phyloP scores from a whole-genome alignment of 208 protist genomes.

The Leishmania guyanensis region DNA sequence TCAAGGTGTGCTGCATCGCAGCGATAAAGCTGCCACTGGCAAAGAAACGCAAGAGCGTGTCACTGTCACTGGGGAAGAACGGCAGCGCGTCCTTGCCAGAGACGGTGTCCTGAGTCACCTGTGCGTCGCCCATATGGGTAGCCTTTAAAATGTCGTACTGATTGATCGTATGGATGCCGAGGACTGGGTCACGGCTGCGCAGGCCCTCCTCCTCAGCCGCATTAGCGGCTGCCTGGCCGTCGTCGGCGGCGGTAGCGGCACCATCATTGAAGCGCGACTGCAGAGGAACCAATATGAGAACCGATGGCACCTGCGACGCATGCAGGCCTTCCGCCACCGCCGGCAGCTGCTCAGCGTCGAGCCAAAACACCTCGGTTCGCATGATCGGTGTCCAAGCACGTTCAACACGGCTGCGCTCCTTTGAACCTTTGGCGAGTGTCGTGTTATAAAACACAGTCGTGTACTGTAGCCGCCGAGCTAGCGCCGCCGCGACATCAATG shows the following conservation, averaged over 20 bases:
- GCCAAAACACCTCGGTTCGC: slow-evolving; percentile 40
- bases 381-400: slow-evolving; percentile 20
- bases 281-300: slow-evolving; percentile 31
- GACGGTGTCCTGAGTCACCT: slow-evolving; percentile 20
- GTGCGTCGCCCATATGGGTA: slow-evolving; percentile 18
- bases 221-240: slow-evolving; percentile 3
- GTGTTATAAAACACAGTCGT: slow-evolving; percentile 29
- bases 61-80: slow-evolving; percentile 35
- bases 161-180: slow-evolving; percentile 40
- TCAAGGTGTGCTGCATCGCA: slow-evolving; percentile 17
- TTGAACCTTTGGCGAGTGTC: not conserved
- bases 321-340: slow-evolving; percentile 27
- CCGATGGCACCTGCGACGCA: slow-evolving; percentile 37
- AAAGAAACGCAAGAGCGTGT: slow-evolving; percentile 48
- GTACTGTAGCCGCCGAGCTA: slow-evolving; percentile 28
- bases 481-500: slow-evolving; percentile 28
- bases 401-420: slow-evolving; percentile 18
- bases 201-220: slow-evolving; percentile 1
- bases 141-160: slow-evolving; percentile 40
- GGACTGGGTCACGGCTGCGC: slow-evolving; percentile 18
- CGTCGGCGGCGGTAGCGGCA: not conserved
- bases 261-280: slow-evolving; percentile 19
- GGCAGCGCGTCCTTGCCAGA: slow-evolving; percentile 28
- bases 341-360: slow-evolving; percentile 48
- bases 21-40: slow-evolving; percentile 22